These are phyloP conservation scores for Podaxis rugospora DNA, from an alignment of 768 basidiomycete genomes.

Conservation along the genomic window DNA sequence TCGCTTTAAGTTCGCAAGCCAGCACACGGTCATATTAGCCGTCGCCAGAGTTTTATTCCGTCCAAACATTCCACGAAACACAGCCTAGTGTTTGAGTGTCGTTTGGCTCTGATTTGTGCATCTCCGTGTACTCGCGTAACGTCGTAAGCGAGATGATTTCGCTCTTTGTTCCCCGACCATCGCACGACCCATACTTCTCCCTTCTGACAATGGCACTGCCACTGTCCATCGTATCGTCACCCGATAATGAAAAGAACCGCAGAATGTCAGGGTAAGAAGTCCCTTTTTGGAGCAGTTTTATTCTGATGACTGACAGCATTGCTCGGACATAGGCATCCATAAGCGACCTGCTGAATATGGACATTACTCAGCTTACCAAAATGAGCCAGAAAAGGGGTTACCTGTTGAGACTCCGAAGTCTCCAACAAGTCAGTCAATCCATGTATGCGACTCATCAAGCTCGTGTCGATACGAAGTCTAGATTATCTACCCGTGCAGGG, in stretches of 20 bases:
- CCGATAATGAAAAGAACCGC: background rate
- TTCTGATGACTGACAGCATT: background rate
- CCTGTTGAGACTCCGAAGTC: no score
- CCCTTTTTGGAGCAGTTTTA: background rate
- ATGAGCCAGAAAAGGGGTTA: background rate
- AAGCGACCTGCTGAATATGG: no score
- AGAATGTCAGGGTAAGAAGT: background rate
- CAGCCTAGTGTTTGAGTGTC: background rate
- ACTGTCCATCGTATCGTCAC: constrained; percentile 3
- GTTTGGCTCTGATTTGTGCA: background rate
- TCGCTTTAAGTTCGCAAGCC: background rate
- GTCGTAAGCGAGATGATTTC: background rate
- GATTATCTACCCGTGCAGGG: no score
- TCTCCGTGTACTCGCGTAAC: background rate
- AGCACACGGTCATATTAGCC: background rate
- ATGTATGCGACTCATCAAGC: no score
- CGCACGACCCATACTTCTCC: background rate
- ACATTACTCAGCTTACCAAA: no score
- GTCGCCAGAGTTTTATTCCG: background rate
- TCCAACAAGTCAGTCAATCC: no score
- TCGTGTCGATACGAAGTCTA: no score
- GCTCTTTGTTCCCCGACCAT: background rate
- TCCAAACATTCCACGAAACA: background rate
- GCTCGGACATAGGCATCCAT: background rate
- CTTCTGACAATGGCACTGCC: background rate